Evolutionary conservation across 208 protist species (phyloP), one percentile per base, ranked within the genome.

Genomic region (Trypanosoma avium): DNA sequence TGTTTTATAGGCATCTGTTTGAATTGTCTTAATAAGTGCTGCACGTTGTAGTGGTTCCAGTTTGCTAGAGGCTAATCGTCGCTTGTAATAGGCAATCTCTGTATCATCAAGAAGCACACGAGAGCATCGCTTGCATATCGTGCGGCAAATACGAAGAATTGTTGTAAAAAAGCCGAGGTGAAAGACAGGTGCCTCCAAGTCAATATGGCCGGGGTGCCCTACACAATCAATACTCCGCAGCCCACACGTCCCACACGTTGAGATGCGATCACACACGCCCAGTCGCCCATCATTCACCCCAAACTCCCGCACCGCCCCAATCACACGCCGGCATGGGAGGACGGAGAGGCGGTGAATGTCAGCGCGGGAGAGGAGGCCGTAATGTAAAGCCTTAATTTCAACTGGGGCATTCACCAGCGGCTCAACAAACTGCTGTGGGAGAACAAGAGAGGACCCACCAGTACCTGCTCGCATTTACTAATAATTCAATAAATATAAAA

Each of bases 181-280:
- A 75, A 99, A 99, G 6, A 99, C 97, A 0, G 99, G 99, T 26
- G 98, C 73, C 69, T 94, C 94, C 33, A 99, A 81, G 61, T 98
- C 81, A 38, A 99, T 95, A 79, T 98, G 88, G 22, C 98, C 99
- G 73, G 97, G 98, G 82, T 99, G 99, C 8, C 99, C 99, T 5
- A 93, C 81, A 79, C 99, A 99, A 45, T 99, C 89, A 8, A 85
- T 66, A 62, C 86, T 75, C 33, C 81, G 68, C 58, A 92, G 61
- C 0, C 93, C 92, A 73, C 98, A 99, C 0, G 98, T 99, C 17
- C 66, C 66, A 74, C 98, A 99, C 7, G 62, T 29, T 12, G 61
- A 56, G 40, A 60, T 58, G 38, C 96, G 94, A 52, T 97, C 90
- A 27, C 85, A 89, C 10, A 94, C 84, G 46, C 98, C 98, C 45